A percentile compares a stretch with the other conserved stretches of the same genome.
phyloP scores from a whole-genome alignment of 2,329 filamentous ascomycete genomes.

The Penicillium sp. region DNA sequence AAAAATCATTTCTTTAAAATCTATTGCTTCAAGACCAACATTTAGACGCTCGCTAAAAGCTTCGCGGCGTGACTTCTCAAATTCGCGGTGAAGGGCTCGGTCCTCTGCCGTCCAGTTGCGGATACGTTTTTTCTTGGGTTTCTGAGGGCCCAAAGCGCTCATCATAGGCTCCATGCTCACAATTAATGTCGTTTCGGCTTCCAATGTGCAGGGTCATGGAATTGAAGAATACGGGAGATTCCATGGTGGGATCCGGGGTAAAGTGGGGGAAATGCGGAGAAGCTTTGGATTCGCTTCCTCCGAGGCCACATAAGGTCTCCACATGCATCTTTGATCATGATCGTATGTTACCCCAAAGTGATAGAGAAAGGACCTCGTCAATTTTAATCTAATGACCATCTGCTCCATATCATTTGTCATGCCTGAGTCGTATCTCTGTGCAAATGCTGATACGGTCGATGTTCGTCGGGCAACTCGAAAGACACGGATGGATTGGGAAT shows the following conservation, averaged over 20 bases:
- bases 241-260: conserved; percentile 6
- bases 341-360: not conserved
- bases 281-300: not conserved
- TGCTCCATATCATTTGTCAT: not conserved
- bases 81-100: conserved; percentile 42
- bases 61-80: conserved; percentile 44
- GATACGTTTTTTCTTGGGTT: conserved; percentile 14
- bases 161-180: not conserved
- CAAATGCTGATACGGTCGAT: not conserved
- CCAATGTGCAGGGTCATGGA: not conserved
- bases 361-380: not conserved
- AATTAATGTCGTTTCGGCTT: not conserved
- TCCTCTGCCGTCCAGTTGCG: conserved; percentile 37
- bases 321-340: not conserved
- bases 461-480: not conserved
- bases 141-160: not conserved
- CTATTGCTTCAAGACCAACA: conserved; percentile 17
- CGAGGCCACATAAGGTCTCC: not conserved
- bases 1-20: not conserved
- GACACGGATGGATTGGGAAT: not conserved
- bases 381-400: not conserved
- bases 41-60: conserved; percentile 42
- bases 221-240: not conserved
- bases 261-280: conserved; percentile 17
- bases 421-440: not conserved